Evolutionary conservation across 2,329 filamentous ascomycete species (phyloP).

Genomic region (Alternaria hordeiaustralica): DNA sequence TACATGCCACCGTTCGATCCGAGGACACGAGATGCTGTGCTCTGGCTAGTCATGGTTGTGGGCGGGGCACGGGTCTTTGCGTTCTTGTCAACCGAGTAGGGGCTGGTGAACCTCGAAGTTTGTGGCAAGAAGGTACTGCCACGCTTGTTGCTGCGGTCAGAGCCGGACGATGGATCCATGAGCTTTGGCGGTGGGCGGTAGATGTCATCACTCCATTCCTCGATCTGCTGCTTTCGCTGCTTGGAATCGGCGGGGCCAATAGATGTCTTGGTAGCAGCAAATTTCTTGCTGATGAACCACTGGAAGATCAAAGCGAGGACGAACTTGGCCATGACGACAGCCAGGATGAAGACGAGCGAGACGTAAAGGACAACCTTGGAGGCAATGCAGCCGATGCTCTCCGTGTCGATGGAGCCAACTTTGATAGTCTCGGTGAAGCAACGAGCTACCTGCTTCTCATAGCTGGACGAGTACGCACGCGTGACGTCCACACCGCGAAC

Average conservation of each 20-base stretch:
- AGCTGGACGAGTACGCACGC: slow-evolving; percentile 77
- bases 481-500: slow-evolving; percentile 89
- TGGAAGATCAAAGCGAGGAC: slow-evolving; percentile 89
- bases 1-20: slow-evolving; percentile 73
- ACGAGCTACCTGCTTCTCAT: slow-evolving; percentile 81
- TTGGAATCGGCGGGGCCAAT: slow-evolving; percentile 76
- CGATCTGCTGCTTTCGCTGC: slow-evolving; percentile 89
- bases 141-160: slow-evolving; percentile 79
- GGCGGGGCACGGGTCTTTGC: slow-evolving; percentile 64
- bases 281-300: slow-evolving; percentile 91
- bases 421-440: slow-evolving; percentile 95
- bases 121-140: slow-evolving; percentile 85
- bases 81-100: slow-evolving; percentile 75
- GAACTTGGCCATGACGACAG: slow-evolving; percentile 87
- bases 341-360: slow-evolving; percentile 87
- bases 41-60: slow-evolving; percentile 95
- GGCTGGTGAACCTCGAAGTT: slow-evolving; percentile 91
- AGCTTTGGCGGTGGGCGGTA: slow-evolving; percentile 88
- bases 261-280: slow-evolving; percentile 84
- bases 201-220: slow-evolving; percentile 98
- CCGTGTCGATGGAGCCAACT: slow-evolving; percentile 93
- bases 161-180: slow-evolving; percentile 70
- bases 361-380: slow-evolving; percentile 97
- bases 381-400: slow-evolving; percentile 95
- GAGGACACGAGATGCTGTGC: slow-evolving; percentile 74